A percentile compares a stretch with the other conserved stretches of the same genome.
Conservation (phyloP, 306 rosid genomes). For the Carpinus fangiana region DNA sequence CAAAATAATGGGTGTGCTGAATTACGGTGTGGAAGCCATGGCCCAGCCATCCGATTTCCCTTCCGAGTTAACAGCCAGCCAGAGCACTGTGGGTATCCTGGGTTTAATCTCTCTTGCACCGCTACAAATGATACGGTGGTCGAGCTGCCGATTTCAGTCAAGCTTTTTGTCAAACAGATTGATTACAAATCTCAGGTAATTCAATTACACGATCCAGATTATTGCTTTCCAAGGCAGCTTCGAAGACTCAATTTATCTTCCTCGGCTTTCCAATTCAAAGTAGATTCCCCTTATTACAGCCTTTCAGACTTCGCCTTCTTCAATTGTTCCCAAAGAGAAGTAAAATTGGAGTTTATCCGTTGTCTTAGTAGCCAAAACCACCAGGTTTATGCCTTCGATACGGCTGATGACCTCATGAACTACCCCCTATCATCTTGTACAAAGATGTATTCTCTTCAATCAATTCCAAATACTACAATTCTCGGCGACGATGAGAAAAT, state of each 20-base stretch:
- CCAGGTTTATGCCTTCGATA: background rate
- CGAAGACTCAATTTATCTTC: background rate
- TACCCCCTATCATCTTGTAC: no score
- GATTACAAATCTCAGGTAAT: background rate
- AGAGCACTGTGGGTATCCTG: conserved; percentile 22
- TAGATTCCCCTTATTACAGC: no score
- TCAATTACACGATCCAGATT: background rate
- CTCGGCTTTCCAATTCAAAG: background rate
- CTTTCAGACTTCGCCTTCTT: no score
- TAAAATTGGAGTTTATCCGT: background rate
- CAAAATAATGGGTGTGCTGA: conserved; percentile 12
- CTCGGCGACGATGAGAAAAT: no score
- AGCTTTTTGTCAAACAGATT: background rate
- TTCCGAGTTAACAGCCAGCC: conserved; percentile 7
- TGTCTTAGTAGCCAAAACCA: background rate
- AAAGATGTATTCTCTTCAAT: background rate
- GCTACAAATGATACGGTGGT: background rate
- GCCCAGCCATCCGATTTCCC: conserved; percentile 32
- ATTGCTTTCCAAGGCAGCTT: background rate
- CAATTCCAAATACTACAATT: no score
- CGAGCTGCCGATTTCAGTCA: background rate
- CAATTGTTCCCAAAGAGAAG: no score
- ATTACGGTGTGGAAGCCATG: conserved; percentile 18
- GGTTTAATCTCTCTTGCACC: background rate
- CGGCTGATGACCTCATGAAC: no score